Percentiles rank a stretch among this genome's conserved stretches.
These are phyloP conservation scores for Leersia perrieri DNA, from an alignment of 176 grass and related monocot genomes.

Conservation along the genomic window DNA sequence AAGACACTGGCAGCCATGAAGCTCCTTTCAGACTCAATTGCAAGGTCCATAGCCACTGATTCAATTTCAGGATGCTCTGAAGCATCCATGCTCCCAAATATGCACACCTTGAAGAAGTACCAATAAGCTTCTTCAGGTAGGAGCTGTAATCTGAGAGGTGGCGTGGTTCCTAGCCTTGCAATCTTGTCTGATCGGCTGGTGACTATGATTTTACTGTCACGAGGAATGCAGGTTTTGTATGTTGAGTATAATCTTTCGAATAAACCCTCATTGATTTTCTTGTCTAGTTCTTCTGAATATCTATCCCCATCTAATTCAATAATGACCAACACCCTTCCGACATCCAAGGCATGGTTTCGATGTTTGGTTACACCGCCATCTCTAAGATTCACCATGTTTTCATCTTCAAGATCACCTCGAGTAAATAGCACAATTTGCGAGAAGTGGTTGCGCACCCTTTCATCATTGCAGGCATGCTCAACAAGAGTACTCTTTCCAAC, in stretches of 20 bases:
- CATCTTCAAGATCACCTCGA: background rate
- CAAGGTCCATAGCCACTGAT: slow-evolving; percentile 5
- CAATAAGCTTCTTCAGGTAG: background rate
- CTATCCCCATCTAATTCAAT: background rate
- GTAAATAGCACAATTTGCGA: background rate
- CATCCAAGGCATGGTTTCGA: background rate
- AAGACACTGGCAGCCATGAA: slow-evolving; percentile 2
- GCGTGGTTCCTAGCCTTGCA: background rate
- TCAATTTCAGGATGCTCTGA: background rate
- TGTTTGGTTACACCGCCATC: background rate
- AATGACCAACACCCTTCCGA: slow-evolving; percentile 1
- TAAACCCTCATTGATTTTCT: background rate
- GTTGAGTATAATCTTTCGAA: background rate
- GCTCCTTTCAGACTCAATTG: background rate
- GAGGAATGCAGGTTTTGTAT: background rate
- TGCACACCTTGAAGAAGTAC: slow-evolving; percentile 20
- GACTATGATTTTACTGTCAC: slow-evolving; percentile 26
- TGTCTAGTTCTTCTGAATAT: background rate
- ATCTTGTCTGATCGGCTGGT: background rate
- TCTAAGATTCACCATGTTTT: background rate
- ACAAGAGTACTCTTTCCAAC: slow-evolving; percentile 31
- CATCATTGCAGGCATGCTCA: slow-evolving; percentile 15
- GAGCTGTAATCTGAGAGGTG: background rate
- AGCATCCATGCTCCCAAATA: slow-evolving; percentile 10
- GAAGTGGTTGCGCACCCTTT: slow-evolving; percentile 16